A percentile compares a stretch with the other conserved stretches of the same genome.
These are phyloP conservation scores for Heritiera littoralis DNA, from an alignment of 345 rosid species.

Conservation along the genomic window DNA sequence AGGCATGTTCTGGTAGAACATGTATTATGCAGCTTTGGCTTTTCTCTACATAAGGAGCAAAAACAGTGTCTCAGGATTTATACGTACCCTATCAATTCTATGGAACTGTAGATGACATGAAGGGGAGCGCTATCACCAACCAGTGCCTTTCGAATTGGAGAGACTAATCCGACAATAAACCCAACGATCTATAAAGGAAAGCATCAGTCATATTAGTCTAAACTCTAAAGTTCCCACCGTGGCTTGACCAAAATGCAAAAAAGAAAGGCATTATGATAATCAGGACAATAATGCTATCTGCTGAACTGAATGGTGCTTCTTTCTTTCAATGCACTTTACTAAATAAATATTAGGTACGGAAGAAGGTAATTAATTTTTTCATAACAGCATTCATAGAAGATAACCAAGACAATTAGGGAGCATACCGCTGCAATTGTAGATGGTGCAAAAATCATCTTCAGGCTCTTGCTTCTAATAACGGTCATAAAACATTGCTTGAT, in stretches of 20 bases:
- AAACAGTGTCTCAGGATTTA: not conserved
- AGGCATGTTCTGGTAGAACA: too few relatives aligned
- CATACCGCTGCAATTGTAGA: slow-evolving; percentile 58
- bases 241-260: not conserved
- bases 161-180: slow-evolving; percentile 50
- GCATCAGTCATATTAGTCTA: not conserved
- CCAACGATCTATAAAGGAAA: slow-evolving; percentile 49
- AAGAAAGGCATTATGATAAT: not conserved
- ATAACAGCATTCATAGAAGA: not conserved
- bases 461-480: slow-evolving; percentile 37
- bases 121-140: slow-evolving; percentile 57
- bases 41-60: not conserved
- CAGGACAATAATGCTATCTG: not conserved
- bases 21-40: not conserved
- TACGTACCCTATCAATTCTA: slow-evolving; percentile 52
- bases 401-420: not conserved
- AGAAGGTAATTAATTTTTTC: too few relatives aligned
- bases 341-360: too few relatives aligned
- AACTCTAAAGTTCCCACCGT: not conserved
- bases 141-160: slow-evolving; percentile 44
- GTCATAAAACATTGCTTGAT: slow-evolving; percentile 29
- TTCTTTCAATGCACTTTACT: too few relatives aligned
- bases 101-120: slow-evolving; percentile 55
- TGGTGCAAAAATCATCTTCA: slow-evolving; percentile 56
- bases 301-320: too few relatives aligned